Evolutionary conservation across 2,329 filamentous ascomycete genomes (phyloP), one percentile per base, ranked within the genome.

Genomic region (Chaetoscypha palmicola): DNA sequence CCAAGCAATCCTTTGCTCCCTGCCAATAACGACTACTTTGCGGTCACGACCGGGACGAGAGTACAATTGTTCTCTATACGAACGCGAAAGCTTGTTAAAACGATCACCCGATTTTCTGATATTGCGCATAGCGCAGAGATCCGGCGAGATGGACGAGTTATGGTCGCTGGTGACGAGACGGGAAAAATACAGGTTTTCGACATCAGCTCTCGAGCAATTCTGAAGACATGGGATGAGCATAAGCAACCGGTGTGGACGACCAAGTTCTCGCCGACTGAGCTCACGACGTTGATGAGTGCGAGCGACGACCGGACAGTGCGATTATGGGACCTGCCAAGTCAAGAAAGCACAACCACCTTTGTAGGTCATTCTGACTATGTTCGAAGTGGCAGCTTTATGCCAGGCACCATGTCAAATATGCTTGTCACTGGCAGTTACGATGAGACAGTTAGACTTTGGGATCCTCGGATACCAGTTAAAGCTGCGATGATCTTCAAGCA

Each of bases 131-230:
- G 86, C 57, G 92, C 87, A 49, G 88, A 94, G 61, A 83, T 97
- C 51, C 79, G 92, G 47, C 76, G 81, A 44, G 92, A 98, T 68
- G 91, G 90, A 31, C 79, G 88, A 49, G 85, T 98, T 45, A 68
- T 98, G 56, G 83, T 94, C 26, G 89, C 91, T 23, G 91, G 91
- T 58, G 91, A 96, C 56, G 91, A 96, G 62, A 84, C 80, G 31
- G 94, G 94, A 45, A 81, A 83, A 50, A 86, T 98, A 54, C 94
- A 98, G 66, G 89, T 96, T 10, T 98, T 97, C 61, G 92, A 98
- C 61, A 80, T 94, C 40, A 81, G 76, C 62, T 91, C 89, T 45
- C 77, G 92, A 51, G 89, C 89, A 3, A 95, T 98, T 54, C 69
- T 98, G 57, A 91, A 92, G 71, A 96, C 91, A 40, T 98, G 92